These are phyloP conservation scores for Pythium periplocum DNA, from an alignment of 352 stramenopile genomes.

Conservation along the genomic window DNA sequence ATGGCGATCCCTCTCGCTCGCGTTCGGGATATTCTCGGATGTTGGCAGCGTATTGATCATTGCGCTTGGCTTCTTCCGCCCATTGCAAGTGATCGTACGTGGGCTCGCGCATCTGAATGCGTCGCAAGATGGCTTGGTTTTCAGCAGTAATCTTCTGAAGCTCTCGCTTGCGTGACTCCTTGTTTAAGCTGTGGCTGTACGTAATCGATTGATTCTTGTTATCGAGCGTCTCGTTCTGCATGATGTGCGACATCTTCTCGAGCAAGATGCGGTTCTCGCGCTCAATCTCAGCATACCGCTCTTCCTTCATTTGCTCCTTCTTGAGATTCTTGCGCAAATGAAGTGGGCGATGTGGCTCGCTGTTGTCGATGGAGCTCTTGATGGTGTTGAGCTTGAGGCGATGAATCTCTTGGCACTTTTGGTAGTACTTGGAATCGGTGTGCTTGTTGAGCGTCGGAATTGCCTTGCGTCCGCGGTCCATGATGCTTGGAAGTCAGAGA, in stretches of 20 bases:
- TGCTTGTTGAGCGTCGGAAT: constrained; percentile 86
- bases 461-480: constrained; percentile 83
- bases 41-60: constrained; percentile 81
- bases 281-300: constrained; percentile 93
- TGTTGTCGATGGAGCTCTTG: constrained; percentile 96
- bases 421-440: constrained; percentile 83
- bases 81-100: constrained; percentile 89
- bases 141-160: constrained; percentile 84
- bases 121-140: constrained; percentile 84
- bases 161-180: constrained; percentile 73
- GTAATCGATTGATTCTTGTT: constrained; percentile 79
- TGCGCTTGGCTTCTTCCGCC: constrained; percentile 84
- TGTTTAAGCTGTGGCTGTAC: constrained; percentile 83
- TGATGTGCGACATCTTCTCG: constrained; percentile 97
- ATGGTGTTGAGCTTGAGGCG: constrained; percentile 74
- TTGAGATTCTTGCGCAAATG: constrained; percentile 95
- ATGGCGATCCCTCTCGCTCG: constrained; percentile 29
- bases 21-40: constrained; percentile 80
- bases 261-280: constrained; percentile 95
- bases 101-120: constrained; percentile 87
- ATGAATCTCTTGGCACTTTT: constrained; percentile 83
- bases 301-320: constrained; percentile 96
- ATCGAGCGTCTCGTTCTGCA: constrained; percentile 83
- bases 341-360: constrained; percentile 84
- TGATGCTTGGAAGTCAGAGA: constrained; percentile 8